Percentiles rank a stretch among this genome's conserved stretches.
Conservation (phyloP, 1,284 basidiomycete genomes). For the Coniophora puteana region DNA sequence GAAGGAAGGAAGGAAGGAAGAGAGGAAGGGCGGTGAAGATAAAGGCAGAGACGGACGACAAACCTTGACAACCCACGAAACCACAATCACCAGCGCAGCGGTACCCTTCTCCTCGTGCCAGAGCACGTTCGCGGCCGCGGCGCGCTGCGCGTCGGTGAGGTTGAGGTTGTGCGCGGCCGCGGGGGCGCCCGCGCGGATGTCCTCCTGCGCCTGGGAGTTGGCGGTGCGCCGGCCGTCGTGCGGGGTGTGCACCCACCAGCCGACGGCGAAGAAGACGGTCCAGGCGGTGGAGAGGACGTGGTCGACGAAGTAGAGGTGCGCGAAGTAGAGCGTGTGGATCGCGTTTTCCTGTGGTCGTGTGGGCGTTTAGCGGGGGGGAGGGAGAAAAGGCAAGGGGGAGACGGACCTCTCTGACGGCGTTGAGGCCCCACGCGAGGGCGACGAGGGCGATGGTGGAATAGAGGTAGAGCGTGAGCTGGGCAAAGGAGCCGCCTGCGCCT, state of each 20-base stretch:
- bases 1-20: slow-evolving; percentile 1
- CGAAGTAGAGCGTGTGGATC: slow-evolving; percentile 81
- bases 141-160: slow-evolving; percentile 63
- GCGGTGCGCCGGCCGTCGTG: slow-evolving; percentile 82
- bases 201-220: slow-evolving; percentile 85
- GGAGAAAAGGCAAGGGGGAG: slow-evolving; percentile 8
- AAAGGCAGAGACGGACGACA: slow-evolving; percentile 18
- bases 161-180: slow-evolving; percentile 43
- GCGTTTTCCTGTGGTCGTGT: slow-evolving; percentile 70
- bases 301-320: slow-evolving; percentile 90
- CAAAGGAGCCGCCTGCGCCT: slow-evolving; percentile 82
- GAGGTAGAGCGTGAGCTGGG: slow-evolving; percentile 89
- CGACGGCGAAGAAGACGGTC: slow-evolving; percentile 86
- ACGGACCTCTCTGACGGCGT: slow-evolving; percentile 77
- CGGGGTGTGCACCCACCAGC: slow-evolving; percentile 88
- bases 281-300: slow-evolving; percentile 91
- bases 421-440: slow-evolving; percentile 85
- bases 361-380: slow-evolving; percentile 5
- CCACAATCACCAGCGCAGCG: slow-evolving; percentile 72
- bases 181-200: slow-evolving; percentile 63
- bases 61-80: slow-evolving; percentile 91
- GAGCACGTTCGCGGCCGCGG: slow-evolving; percentile 69
- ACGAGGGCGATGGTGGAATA: slow-evolving; percentile 87
- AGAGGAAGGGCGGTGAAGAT: background rate
- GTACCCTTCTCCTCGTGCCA: slow-evolving; percentile 91